Evolutionary conservation across 495 filamentous ascomycete genomes (phyloP).

Genomic region (Daldinia loculata): DNA sequence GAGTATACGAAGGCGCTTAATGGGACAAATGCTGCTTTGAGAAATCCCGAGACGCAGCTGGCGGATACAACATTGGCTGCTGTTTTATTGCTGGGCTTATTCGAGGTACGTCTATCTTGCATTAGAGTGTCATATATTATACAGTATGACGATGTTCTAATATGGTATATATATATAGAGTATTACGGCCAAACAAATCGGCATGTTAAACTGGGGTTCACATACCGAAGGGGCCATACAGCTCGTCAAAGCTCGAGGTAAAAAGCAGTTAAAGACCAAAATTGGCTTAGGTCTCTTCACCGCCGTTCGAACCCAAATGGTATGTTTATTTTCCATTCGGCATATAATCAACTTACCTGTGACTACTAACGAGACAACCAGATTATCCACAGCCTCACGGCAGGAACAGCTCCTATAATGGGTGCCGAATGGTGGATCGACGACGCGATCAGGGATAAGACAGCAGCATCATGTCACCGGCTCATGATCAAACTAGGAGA

Average conservation of each 20-base stretch:
- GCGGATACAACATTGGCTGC: conserved; percentile 68
- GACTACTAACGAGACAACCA: conserved; percentile 15
- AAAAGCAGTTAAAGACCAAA: conserved; percentile 58
- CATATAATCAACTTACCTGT: neutral
- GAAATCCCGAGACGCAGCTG: conserved; percentile 55
- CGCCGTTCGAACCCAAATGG: conserved; percentile 62
- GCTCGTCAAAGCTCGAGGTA: conserved; percentile 61
- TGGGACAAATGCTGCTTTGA: conserved; percentile 62
- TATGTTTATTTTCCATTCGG: conserved; percentile 36
- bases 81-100: conserved; percentile 69
- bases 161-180: conserved; percentile 41
- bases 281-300: conserved; percentile 59
- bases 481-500: conserved; percentile 58
- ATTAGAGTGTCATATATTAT: neutral
- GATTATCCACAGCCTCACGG: conserved; percentile 58
- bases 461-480: conserved; percentile 51
- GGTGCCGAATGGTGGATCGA: conserved; percentile 62
- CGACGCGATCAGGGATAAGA: conserved; percentile 51
- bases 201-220: conserved; percentile 60
- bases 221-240: conserved; percentile 65
- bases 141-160: conserved; percentile 5
- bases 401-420: conserved; percentile 56
- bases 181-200: conserved; percentile 56
- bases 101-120: conserved; percentile 59
- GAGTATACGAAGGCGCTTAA: conserved; percentile 63